Evolutionary conservation across 176 grass and related monocot genomes (phyloP), one percentile per base, ranked within the genome.

Genomic region (Pontederia crassipes): DNA sequence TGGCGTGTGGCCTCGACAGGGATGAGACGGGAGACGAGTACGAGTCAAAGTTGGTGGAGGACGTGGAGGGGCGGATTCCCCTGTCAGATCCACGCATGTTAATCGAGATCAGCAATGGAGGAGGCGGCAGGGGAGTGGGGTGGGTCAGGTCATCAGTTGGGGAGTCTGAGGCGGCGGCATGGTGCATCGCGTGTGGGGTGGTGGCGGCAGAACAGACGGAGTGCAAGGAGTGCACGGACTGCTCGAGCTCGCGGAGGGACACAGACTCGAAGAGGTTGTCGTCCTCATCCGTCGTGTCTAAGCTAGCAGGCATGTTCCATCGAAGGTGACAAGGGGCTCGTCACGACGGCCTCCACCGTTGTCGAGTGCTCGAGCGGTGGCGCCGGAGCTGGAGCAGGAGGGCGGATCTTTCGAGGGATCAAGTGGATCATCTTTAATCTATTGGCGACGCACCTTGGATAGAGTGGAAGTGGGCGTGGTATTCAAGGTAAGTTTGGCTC

Each of bases 381-480:
- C 61, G n/a, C 59, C n/a, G 76, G 49, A 18, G 62, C 27, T 24
- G n/a, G n/a, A n/a, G n/a, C n/a, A n/a, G 71, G 70, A 28, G 72
- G 12, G 45, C 62, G 72, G 29, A 45, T 29, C 28, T 12, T 49
- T 40, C 54, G 48, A 13, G 53, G 73, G 14, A 26, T 78, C 78
- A 35, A 49, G 75, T 62, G 80, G 71, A 72, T 84, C 75, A 9
- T 97, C 84, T 69, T 78, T 84, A 83, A 97, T 97, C 72, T 57
- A 4, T 35, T 35, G 29, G 29, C 29, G 29, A 35, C 29, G 29
- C 29, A n/a, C n/a, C n/a, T n/a, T n/a, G n/a, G n/a, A n/a, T n/a
- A n/a, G n/a, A n/a, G n/a, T n/a, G n/a, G n/a, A n/a, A n/a, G n/a
- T n/a, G n/a, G n/a, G n/a, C n/a, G n/a, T n/a, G n/a, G n/a, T n/a